Evolutionary conservation across 192 early-diverging fungal genomes (phyloP), one percentile per base, ranked within the genome.

Genomic region (Lobosporangium transversale): DNA sequence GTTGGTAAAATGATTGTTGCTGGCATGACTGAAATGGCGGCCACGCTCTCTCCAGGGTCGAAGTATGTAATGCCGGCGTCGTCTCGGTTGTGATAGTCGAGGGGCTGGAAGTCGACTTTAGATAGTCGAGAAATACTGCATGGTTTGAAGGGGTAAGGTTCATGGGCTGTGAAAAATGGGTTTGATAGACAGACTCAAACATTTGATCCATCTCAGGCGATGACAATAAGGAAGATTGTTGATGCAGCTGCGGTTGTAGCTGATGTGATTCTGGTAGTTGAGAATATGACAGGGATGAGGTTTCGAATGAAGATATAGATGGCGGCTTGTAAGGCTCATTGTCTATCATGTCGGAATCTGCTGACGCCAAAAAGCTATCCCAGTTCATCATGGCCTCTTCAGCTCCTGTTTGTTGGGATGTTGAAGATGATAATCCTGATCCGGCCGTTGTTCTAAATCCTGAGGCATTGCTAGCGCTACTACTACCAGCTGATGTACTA

Each of bases 111-210:
- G 70, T 74, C 35, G 73, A 76, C 58, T 61, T 66, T 37, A 76
- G 53, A 43, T 76, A 76, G n/a, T 76, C 58, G 10, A 76, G 59
- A 26, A 76, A 67, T 9, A 56, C 59, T n/a, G 58, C 73, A 52
- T 76, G 73, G 47, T 76, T 76, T 7, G 65, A 58, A 27, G 73
- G 73, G 21, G 64, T 67, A 44, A 76, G 73, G 43, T 76, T 62
- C 56, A 75, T 66, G 40, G 70, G 56, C 27, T 74, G 70, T 0
- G 62, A 64, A 0, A 59, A 27, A 53, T 65, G 70, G 29, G 53
- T 40, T 26, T 74, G 61, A 51, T 37, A 65, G 1, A 27, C 17
- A 57, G 54, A 32, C 21, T 57, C 35, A 11, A 44, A 24, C 54
- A 27, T 17, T 8, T 36, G 56, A 3, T 40, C 37, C 37, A 10